phyloP scores from a whole-genome alignment of 2,329 filamentous ascomycete genomes.

The Penicillium rolfsii region DNA sequence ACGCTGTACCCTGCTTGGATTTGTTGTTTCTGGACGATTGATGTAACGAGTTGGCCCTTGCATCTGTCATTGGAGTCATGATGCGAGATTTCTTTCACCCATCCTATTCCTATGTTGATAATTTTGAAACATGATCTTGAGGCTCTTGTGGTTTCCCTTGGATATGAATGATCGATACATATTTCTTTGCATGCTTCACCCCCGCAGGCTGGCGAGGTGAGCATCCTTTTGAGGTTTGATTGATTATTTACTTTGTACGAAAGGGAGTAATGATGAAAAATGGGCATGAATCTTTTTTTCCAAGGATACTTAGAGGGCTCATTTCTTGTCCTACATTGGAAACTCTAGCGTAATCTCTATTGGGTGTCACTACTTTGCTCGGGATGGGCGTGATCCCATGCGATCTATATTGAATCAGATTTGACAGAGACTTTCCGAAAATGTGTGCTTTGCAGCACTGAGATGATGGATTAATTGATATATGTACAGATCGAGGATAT shows the following conservation, averaged over 20 bases:
- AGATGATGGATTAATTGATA: not conserved
- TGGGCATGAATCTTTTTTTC: not conserved
- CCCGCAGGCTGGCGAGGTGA: conserved; percentile 27
- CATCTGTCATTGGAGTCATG: not conserved
- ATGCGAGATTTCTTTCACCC: not conserved
- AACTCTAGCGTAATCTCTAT: too few species aligned
- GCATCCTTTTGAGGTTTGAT: not conserved
- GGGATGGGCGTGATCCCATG: too few species aligned
- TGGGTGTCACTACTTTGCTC: too few species aligned
- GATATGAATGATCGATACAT: conserved; percentile 11
- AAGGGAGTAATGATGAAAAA: not conserved
- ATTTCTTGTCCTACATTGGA: too few species aligned
- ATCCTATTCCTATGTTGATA: not conserved
- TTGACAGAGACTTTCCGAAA: not conserved
- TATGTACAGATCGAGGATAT: conserved; percentile 1
- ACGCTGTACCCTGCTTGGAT: not conserved
- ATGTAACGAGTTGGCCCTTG: not conserved
- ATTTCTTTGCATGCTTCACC: conserved; percentile 15
- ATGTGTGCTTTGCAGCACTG: not conserved
- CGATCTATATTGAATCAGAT: not conserved
- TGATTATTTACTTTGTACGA: not conserved
- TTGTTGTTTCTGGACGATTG: not conserved
- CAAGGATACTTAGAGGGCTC: not conserved
- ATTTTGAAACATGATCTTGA: not conserved
- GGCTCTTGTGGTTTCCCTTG: conserved; percentile 1